Conservation (phyloP, 441 rosid genomes). For the Erodium texanum region DNA sequence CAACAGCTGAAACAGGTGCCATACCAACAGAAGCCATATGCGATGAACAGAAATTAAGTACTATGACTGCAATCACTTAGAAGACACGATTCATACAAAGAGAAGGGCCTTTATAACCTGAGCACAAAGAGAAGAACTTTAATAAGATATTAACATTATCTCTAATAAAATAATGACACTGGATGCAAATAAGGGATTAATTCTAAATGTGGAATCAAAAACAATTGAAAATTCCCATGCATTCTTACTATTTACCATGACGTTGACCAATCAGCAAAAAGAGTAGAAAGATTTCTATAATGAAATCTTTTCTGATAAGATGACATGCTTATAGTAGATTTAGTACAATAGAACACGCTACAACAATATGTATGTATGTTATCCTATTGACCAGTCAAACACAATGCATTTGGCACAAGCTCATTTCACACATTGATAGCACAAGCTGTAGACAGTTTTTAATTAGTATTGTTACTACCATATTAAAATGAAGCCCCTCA, state of each 20-base stretch:
- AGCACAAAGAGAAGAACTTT: background rate
- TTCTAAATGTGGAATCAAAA: background rate
- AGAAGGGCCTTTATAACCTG: slow-evolving; percentile 6
- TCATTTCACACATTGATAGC: background rate
- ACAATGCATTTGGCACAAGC: background rate
- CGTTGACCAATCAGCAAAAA: background rate
- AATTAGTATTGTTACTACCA: background rate
- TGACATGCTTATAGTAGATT: background rate
- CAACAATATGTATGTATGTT: background rate
- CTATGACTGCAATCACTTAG: background rate
- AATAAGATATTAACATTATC: background rate
- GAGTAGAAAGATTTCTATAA: background rate
- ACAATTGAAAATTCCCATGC: background rate
- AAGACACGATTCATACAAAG: background rate
- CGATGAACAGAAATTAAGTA: background rate
- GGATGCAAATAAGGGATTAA: background rate
- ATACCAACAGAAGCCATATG: slow-evolving; percentile 33
- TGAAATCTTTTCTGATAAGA: background rate
- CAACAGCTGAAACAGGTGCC: slow-evolving; percentile 23
- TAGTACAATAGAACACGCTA: background rate
- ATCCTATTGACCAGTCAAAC: background rate
- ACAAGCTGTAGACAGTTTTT: background rate
- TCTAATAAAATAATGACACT: background rate
- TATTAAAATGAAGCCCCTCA: background rate
- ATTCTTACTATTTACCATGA: background rate